phyloP scores from a whole-genome alignment of 2,329 filamentous ascomycete genomes.

The Rhytidhysteron rufulum region DNA sequence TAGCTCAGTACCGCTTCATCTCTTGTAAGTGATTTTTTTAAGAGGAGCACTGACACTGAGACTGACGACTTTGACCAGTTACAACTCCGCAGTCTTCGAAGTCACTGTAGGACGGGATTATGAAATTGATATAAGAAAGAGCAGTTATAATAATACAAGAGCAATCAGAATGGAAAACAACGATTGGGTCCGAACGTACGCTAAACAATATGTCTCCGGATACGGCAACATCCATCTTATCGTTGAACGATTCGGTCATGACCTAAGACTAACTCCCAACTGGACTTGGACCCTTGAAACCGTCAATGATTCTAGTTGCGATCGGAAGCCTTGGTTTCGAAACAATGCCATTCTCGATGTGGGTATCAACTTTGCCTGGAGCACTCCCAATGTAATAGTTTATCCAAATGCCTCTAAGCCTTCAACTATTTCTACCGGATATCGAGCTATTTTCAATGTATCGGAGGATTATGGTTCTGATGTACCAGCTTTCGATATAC shows the following conservation, averaged over 20 bases:
- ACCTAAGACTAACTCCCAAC: background rate
- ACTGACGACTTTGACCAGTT: background rate
- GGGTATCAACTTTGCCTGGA: background rate
- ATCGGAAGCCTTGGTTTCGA: background rate
- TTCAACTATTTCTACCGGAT: background rate
- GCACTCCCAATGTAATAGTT: background rate
- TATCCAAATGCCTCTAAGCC: background rate
- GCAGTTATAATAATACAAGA: background rate
- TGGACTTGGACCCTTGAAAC: background rate
- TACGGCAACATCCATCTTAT: background rate
- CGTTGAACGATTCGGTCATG: background rate
- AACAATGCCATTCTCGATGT: background rate
- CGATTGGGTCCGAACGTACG: background rate
- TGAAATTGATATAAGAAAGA: background rate
- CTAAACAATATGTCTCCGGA: background rate
- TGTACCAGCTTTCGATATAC: background rate
- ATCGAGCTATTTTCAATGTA: background rate
- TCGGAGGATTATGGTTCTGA: background rate
- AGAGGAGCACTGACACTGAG: background rate
- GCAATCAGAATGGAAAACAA: background rate
- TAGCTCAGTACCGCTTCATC: constrained; percentile 25
- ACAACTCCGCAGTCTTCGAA: constrained; percentile 9
- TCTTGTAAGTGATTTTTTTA: constrained; percentile 16
- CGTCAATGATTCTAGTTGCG: too few relatives aligned
- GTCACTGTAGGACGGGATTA: constrained; percentile 2